These are phyloP conservation scores for Aspergillus melleus DNA, from an alignment of 2,329 filamentous ascomycete species.

Conservation along the genomic window DNA sequence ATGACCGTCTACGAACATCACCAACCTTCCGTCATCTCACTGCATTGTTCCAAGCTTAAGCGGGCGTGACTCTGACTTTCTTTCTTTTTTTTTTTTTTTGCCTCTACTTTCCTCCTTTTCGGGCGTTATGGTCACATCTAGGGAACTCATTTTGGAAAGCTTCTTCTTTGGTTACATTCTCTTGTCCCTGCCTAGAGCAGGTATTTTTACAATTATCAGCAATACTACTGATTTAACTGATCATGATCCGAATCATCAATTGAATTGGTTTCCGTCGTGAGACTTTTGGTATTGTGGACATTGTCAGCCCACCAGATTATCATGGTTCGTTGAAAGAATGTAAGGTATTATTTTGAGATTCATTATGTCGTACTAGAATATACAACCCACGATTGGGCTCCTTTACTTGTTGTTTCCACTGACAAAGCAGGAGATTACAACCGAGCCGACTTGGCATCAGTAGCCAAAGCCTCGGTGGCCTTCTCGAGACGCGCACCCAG, in stretches of 20 bases:
- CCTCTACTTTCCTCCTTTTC: neutral
- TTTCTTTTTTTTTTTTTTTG: neutral
- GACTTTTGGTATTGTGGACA: neutral
- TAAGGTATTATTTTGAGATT: neutral
- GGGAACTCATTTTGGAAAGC: neutral
- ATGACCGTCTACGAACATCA: slow-evolving; percentile 4
- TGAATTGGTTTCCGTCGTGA: neutral
- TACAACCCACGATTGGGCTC: neutral
- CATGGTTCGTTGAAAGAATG: neutral
- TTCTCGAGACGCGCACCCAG: slow-evolving; percentile 55
- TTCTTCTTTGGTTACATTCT: neutral
- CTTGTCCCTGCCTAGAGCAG: neutral
- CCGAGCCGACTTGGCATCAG: slow-evolving; percentile 24
- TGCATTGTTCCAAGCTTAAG: neutral
- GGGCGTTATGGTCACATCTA: neutral
- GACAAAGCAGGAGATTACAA: slow-evolving; percentile 21
- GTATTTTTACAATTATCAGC: neutral
- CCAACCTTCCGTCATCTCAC: neutral
- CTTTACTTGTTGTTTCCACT: neutral
- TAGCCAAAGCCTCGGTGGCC: slow-evolving; percentile 49
- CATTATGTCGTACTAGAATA: slow-evolving; percentile 3
- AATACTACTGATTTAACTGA: neutral
- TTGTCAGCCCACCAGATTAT: neutral
- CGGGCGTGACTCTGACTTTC: neutral
- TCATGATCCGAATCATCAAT: neutral